Evolutionary conservation across 2,329 filamentous ascomycete genomes (phyloP).

Genomic region (Curvularia eragrostidis): DNA sequence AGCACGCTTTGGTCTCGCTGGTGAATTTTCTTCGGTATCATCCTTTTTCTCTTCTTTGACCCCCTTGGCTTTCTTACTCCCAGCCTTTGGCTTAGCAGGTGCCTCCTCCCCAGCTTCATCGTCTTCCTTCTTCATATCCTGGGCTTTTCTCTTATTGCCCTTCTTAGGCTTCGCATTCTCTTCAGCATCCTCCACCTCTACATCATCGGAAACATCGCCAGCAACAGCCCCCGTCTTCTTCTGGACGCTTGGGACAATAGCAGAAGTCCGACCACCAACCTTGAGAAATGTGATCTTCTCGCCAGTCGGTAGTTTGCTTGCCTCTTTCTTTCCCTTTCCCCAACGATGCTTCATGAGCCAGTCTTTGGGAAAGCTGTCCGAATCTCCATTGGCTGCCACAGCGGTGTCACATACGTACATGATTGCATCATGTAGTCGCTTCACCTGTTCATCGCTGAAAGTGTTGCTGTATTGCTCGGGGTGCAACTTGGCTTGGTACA

Average conservation of each 20-base stretch:
- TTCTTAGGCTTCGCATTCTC: constrained; percentile 40
- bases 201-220: constrained; percentile 57
- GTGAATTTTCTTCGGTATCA: constrained; percentile 29
- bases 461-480: constrained; percentile 93
- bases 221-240: constrained; percentile 75
- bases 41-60: constrained; percentile 31
- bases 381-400: constrained; percentile 79
- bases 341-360: constrained; percentile 89
- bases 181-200: constrained; percentile 31
- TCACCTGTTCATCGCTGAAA: constrained; percentile 74
- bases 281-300: constrained; percentile 85
- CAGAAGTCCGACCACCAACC: constrained; percentile 90
- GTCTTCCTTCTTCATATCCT: constrained; percentile 33
- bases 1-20: constrained; percentile 16
- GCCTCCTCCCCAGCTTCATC: constrained; percentile 21
- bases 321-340: constrained; percentile 82
- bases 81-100: constrained; percentile 29
- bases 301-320: constrained; percentile 76
- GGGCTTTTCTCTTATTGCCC: constrained; percentile 45
- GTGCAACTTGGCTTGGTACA: constrained; percentile 88
- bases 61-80: constrained; percentile 32
- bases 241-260: constrained; percentile 82
- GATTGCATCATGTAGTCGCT: constrained; percentile 73
- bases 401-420: constrained; percentile 81
- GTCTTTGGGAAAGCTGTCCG: constrained; percentile 79